Evolutionary conservation across 2,329 filamentous ascomycete genomes (phyloP).

Genomic region (Stagonosporopsis chrysanthemi): DNA sequence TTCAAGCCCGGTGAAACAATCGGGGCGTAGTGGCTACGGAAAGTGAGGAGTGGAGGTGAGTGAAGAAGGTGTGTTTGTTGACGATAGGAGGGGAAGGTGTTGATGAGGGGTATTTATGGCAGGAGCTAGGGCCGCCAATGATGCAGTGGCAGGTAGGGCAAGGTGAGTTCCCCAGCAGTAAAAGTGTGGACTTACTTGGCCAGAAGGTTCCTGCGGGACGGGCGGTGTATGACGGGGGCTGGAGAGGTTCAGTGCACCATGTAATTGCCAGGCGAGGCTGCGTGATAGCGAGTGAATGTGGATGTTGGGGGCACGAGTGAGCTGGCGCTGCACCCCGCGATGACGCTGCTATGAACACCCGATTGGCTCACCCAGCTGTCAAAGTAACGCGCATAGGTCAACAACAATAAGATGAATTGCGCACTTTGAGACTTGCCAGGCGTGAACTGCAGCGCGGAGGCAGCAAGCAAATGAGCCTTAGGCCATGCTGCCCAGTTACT

Average conservation of each 20-base stretch:
- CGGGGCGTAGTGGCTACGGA: slow-evolving; percentile 12
- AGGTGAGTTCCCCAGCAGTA: slow-evolving; percentile 17
- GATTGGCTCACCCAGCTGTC: slow-evolving; percentile 29
- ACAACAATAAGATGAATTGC: slow-evolving; percentile 8
- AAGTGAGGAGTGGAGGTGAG: slow-evolving; percentile 7
- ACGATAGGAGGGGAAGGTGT: slow-evolving; percentile 17
- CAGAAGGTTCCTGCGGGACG: slow-evolving; percentile 25
- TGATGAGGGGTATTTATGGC: slow-evolving; percentile 27
- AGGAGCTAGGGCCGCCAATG: slow-evolving; percentile 26
- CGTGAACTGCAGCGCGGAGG: slow-evolving; percentile 8
- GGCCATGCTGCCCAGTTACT: slow-evolving; percentile 29
- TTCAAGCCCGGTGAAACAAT: slow-evolving; percentile 14
- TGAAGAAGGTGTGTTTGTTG: slow-evolving; percentile 37
- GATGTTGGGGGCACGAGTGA: slow-evolving; percentile 37
- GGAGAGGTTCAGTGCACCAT: slow-evolving; percentile 20
- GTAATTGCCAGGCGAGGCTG: slow-evolving; percentile 20
- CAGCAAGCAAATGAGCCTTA: slow-evolving; percentile 10
- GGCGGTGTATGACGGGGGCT: slow-evolving; percentile 35
- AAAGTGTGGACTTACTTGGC: slow-evolving; percentile 26
- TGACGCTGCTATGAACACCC: slow-evolving; percentile 38
- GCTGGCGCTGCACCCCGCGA: slow-evolving; percentile 40
- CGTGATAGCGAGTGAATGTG: slow-evolving; percentile 24
- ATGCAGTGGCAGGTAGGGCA: slow-evolving; percentile 21
- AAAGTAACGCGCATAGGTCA: not conserved
- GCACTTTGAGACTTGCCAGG: not conserved